Conservation (phyloP, 192 early-diverging fungal genomes). For the Entomortierella lignicola region DNA sequence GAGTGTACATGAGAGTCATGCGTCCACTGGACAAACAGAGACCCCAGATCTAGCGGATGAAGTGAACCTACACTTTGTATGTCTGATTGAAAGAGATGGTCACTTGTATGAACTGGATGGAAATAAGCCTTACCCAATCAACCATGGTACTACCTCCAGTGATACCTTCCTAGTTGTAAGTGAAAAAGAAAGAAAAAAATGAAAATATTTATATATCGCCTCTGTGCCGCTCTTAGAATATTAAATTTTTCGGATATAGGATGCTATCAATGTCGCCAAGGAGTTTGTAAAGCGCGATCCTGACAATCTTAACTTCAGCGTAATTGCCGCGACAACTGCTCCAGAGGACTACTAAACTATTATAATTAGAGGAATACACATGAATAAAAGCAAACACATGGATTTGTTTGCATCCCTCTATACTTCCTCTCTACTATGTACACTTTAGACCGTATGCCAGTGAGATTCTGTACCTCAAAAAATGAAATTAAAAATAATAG, state of each 20-base stretch:
- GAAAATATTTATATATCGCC: no score
- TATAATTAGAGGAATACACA: no score
- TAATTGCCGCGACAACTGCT: constrained; percentile 67
- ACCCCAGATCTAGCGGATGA: constrained; percentile 79
- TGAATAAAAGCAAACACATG: no score
- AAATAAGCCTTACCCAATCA: constrained; percentile 81
- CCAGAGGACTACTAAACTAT: constrained; percentile 5
- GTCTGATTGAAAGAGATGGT: constrained; percentile 84
- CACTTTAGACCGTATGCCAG: no score
- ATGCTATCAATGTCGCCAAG: constrained; percentile 67
- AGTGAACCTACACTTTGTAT: constrained; percentile 87
- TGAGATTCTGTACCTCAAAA: no score
- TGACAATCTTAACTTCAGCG: constrained; percentile 71
- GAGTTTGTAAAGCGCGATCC: constrained; percentile 77
- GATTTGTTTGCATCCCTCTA: no score
- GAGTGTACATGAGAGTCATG: constrained; percentile 63
- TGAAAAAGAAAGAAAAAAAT: not conserved
- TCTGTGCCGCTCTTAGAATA: not conserved
- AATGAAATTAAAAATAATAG: no score
- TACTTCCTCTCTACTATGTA: no score
- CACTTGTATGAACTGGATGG: constrained; percentile 92
- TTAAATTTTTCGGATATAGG: constrained; percentile 36
- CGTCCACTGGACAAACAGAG: constrained; percentile 74
- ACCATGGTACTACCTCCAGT: constrained; percentile 77
- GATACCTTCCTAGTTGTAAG: constrained; percentile 64